Evolutionary conservation across 306 rosid genomes (phyloP).

Genomic region (Citrullus amarus): DNA sequence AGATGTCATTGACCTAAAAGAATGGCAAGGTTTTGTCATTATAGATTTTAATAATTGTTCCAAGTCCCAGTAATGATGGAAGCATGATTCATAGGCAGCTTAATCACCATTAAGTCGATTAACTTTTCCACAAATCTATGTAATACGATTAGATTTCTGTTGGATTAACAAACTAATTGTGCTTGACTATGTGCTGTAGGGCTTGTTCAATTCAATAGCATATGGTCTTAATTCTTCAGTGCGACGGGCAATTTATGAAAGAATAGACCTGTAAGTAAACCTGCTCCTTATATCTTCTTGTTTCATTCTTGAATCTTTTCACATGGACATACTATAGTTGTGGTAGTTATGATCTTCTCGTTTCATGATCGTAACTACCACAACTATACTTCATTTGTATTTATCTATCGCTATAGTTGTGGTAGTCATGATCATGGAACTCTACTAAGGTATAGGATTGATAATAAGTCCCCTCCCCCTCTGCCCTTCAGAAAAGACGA

Average conservation of each 20-base stretch:
- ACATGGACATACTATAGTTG: not conserved
- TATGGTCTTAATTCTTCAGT: slow-evolving; percentile 97
- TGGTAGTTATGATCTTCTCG: not conserved
- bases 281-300: not conserved
- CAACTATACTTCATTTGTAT: not conserved
- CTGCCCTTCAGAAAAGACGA: not conserved
- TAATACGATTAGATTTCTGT: not conserved
- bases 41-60: not conserved
- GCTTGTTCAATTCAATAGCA: slow-evolving; percentile 94
- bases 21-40: not conserved
- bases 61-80: not conserved
- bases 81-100: not conserved
- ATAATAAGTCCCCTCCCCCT: not conserved
- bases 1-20: not conserved
- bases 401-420: not conserved
- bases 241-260: slow-evolving; percentile 77
- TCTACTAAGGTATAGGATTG: not conserved
- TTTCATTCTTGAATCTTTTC: not conserved
- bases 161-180: not conserved
- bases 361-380: too few relatives aligned
- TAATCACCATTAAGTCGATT: not conserved
- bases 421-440: not conserved
- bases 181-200: slow-evolving; percentile 36
- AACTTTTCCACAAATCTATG: not conserved
- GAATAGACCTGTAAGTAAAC: slow-evolving; percentile 65